phyloP scores from a whole-genome alignment of 108 stramenopile genomes.

The Cyclotella atomus region DNA sequence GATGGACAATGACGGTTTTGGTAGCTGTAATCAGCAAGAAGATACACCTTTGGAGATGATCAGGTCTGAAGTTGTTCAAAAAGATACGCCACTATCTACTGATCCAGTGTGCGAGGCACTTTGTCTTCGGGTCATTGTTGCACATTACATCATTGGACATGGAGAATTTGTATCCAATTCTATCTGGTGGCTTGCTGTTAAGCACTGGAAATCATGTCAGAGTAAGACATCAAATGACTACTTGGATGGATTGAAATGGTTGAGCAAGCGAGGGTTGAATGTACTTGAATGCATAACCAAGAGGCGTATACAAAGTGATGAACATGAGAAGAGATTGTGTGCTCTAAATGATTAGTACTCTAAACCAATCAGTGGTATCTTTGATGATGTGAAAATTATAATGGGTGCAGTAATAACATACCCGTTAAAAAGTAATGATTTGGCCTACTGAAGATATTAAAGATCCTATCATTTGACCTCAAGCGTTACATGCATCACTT shows the following conservation, averaged over 20 bases:
- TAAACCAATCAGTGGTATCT: too few species aligned
- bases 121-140: constrained; percentile 39
- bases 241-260: constrained; percentile 31
- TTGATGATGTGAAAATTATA: too few species aligned
- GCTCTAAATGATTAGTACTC: too few species aligned
- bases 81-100: constrained; percentile 6
- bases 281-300: constrained; percentile 4
- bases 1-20: neutral
- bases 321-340: neutral
- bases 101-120: constrained; percentile 36
- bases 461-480: too few species aligned
- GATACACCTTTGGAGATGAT: neutral
- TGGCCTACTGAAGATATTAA: too few species aligned
- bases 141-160: constrained; percentile 33
- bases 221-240: neutral
- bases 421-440: too few species aligned
- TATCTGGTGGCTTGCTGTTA: constrained; percentile 47
- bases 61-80: neutral
- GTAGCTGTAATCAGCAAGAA: too few species aligned
- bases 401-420: too few species aligned
- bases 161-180: constrained; percentile 38
- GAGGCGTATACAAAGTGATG: neutral
- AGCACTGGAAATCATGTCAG: constrained; percentile 20
- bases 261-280: constrained; percentile 22
- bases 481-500: too few species aligned